Base-by-base conservation (phyloP, 345 rosid genomes). In the Gossypium bickii region DNA sequence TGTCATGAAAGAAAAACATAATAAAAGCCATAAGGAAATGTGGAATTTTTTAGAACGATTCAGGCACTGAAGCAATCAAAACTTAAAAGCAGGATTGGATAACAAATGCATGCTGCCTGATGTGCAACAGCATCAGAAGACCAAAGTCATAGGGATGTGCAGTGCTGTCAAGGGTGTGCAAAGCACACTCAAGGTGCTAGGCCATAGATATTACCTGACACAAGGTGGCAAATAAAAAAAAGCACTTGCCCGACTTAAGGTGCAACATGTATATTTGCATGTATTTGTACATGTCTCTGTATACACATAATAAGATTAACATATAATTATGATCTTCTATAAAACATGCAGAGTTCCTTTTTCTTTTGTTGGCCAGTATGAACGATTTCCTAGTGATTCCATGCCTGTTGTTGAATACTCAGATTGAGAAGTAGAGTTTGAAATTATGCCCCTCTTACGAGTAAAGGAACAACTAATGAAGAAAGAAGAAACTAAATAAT, bases 1-100 rank as follows among this genome's bases (percentile, higher is more conserved):
- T 95, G 91, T 79, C 27, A 75, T 10, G 12, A 18, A 16, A 74
- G 43, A 11, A 29, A 43, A 62, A 66, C 22, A 16, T 60, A 57
- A 63, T 70, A 55, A 44, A 61, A 57, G 48, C 15, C 12, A 63
- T 55, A 10, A n/a, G 2, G 12, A 2, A 63, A 60, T 34, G 47
- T 6, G 45, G 12, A 4, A 66, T 18, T 45, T 12, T 22, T 45
- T 18, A 56, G 60, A 56, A 66, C 3, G 15, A 20, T 55, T 13
- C 41, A 59, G 7, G 34, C 29, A 4, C 6, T 24, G 41, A 25
- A 59, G 64, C 41, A 59, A 59, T 25, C 64, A 59, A 27, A 59
- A 59, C 55, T 51, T 25, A 55, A n/a, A 55, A 55, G 44, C 44
- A 27, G 44, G 13, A 43, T 61, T 16, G 52, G 47, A 62, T 62